Evolutionary conservation across 2,329 filamentous ascomycete genomes (phyloP).

Genomic region (Colletotrichum sp.): DNA sequence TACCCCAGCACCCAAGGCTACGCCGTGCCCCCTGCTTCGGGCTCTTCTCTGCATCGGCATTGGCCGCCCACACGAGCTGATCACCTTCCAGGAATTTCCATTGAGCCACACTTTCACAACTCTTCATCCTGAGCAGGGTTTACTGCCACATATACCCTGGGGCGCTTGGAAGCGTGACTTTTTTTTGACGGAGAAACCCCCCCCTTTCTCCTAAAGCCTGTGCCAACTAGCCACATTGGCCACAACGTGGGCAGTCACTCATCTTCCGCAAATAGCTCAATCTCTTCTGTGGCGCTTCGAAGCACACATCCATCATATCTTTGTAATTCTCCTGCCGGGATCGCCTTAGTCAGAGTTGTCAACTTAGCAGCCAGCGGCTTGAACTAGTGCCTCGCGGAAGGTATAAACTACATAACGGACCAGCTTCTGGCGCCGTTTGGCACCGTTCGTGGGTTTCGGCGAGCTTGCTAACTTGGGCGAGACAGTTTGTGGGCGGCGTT

Average conservation of each 20-base stretch:
- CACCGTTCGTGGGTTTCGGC: background rate
- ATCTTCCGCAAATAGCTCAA: slow-evolving; percentile 23
- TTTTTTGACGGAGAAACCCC: background rate
- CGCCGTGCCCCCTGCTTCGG: slow-evolving; percentile 16
- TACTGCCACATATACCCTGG: slow-evolving; percentile 18
- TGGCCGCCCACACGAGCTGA: slow-evolving; percentile 19
- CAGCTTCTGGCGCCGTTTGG: slow-evolving; percentile 1
- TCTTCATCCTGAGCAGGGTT: slow-evolving; percentile 16
- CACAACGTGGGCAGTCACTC: slow-evolving; percentile 12
- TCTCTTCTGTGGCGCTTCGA: slow-evolving; percentile 13
- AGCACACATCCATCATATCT: slow-evolving; percentile 16
- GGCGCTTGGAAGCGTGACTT: slow-evolving; percentile 14
- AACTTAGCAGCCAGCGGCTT: background rate
- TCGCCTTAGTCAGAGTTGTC: background rate
- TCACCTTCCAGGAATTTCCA: slow-evolving; percentile 19
- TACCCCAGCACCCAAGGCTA: slow-evolving; percentile 13
- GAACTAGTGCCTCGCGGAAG: slow-evolving; percentile 13
- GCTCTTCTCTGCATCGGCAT: slow-evolving; percentile 22
- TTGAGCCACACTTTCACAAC: slow-evolving; percentile 13
- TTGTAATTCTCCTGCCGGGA: background rate
- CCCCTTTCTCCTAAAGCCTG: slow-evolving; percentile 9
- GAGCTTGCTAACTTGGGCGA: background rate
- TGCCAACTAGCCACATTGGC: slow-evolving; percentile 23
- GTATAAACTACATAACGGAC: slow-evolving; percentile 14
- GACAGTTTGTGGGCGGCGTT: slow-evolving; percentile 17